Conservation (phyloP, 1,139 yeast genomes). For the Candida freyschussii region DNA sequence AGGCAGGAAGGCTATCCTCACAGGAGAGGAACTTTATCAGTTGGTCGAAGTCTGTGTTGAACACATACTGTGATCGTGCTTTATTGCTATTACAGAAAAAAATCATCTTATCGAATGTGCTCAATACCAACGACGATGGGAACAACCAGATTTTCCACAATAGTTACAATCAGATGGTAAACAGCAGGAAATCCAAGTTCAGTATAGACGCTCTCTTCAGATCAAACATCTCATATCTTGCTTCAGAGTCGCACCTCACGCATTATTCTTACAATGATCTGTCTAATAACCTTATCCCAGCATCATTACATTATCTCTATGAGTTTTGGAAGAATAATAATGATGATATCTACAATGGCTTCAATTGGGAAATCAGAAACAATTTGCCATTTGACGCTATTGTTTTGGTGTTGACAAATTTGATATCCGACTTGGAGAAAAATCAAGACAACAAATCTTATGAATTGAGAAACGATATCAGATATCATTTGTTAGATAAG, state of each 20-base stretch:
- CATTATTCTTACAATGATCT: constrained; percentile 40
- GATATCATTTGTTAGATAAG: constrained; percentile 28
- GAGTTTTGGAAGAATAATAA: constrained; percentile 37
- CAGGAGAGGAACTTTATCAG: constrained; percentile 42
- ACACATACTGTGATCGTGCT: constrained; percentile 52
- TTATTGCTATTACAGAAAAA: constrained; percentile 51
- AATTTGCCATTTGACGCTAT: constrained; percentile 59
- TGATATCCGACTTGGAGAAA: constrained; percentile 49
- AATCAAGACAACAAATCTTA: constrained; percentile 21
- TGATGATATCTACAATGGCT: constrained; percentile 31
- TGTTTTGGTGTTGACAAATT: constrained; percentile 46
- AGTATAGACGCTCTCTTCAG: constrained; percentile 20
- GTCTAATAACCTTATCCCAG: constrained; percentile 49
- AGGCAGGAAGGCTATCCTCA: constrained; percentile 28
- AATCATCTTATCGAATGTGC: constrained; percentile 29
- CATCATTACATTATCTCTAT: constrained; percentile 52
- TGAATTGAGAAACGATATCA: constrained; percentile 27
- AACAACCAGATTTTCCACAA: constrained; percentile 23
- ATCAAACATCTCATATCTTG: constrained; percentile 8
- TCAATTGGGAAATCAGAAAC: constrained; percentile 56
- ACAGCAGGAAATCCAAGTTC: constrained; percentile 22
- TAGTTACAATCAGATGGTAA: constrained; percentile 26
- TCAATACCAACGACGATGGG: constrained; percentile 23
- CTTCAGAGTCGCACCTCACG: constrained; percentile 7
- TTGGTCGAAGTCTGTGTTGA: constrained; percentile 46